Evolutionary conservation across 2,329 filamentous ascomycete genomes (phyloP).

Genomic region (Ustilaginoidea virens): DNA sequence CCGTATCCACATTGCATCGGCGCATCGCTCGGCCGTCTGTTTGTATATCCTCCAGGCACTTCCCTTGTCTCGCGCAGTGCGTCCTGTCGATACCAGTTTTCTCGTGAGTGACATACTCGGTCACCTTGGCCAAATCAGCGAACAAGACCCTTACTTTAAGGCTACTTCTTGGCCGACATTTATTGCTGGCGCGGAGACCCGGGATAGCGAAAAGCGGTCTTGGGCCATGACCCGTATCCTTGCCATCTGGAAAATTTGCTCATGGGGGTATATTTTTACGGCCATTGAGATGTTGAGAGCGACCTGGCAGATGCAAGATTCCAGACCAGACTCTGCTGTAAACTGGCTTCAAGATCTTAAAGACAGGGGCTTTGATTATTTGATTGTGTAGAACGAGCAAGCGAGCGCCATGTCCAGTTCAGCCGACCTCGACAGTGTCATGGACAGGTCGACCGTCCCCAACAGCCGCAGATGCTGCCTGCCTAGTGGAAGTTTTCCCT

Average conservation of each 20-base stretch:
- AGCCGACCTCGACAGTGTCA: too few relatives aligned
- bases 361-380: conserved; percentile 26
- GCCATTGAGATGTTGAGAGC: conserved; percentile 32
- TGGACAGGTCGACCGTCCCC: too few relatives aligned
- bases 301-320: conserved; percentile 30
- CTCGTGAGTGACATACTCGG: conserved; percentile 33
- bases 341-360: conserved; percentile 29
- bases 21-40: conserved; percentile 30
- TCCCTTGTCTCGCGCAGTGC: conserved; percentile 20
- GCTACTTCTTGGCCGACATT: conserved; percentile 45
- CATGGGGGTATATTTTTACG: conserved; percentile 35
- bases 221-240: conserved; percentile 36
- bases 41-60: conserved; percentile 30
- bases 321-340: conserved; percentile 9
- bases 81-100: conserved; percentile 24
- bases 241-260: conserved; percentile 27
- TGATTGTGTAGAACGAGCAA: conserved; percentile 29
- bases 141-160: conserved; percentile 37
- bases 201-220: conserved; percentile 26
- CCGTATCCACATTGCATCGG: conserved; percentile 27
- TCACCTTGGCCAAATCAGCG: conserved; percentile 32
- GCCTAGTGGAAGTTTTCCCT: too few relatives aligned
- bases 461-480: too few relatives aligned
- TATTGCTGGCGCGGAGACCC: conserved; percentile 39
- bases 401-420: too few relatives aligned